phyloP scores from a whole-genome alignment of 306 rosid genomes.

The Canavalia ensiformis region DNA sequence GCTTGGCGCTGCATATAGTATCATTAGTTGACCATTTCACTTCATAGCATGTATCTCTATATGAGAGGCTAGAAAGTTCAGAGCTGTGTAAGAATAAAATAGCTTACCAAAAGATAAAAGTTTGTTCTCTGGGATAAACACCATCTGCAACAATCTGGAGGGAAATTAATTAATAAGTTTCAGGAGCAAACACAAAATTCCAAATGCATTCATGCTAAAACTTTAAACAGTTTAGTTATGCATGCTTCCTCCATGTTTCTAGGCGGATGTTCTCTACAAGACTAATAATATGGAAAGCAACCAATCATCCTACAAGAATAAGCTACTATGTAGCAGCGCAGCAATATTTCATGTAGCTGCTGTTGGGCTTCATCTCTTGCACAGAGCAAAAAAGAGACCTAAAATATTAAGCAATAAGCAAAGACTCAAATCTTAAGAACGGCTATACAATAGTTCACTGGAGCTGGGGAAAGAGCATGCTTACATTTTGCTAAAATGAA shows the following conservation, averaged over 20 bases:
- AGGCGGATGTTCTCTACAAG: conserved; percentile 5
- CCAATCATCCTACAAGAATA: conserved; percentile 17
- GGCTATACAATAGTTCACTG: not conserved
- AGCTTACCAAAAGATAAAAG: conserved; percentile 68
- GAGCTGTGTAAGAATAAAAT: conserved; percentile 30
- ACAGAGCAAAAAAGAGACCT: conserved; percentile 24
- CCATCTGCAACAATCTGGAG: conserved; percentile 65
- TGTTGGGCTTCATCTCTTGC: conserved; percentile 5
- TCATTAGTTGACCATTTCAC: conserved; percentile 46
- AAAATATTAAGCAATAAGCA: conserved; percentile 20
- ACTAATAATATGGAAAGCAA: conserved; percentile 22
- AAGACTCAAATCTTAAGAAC: conserved; percentile 18
- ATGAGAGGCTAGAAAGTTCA: conserved; percentile 36
- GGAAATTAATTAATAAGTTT: conserved; percentile 40
- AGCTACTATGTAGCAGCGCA: conserved; percentile 12
- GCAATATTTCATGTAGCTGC: not conserved
- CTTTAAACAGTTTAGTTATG: conserved; percentile 19
- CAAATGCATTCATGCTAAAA: conserved; percentile 40
- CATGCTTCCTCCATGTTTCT: conserved; percentile 42
- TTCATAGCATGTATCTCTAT: conserved; percentile 42
- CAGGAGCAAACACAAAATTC: conserved; percentile 20
- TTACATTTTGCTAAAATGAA: conserved; percentile 7
- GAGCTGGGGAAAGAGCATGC: not conserved
- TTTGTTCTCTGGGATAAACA: conserved; percentile 71
- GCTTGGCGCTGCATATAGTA: conserved; percentile 68